Evolutionary conservation across 2,329 filamentous ascomycete genomes (phyloP).

Genomic region (Ascochyta viciae-villosae): DNA sequence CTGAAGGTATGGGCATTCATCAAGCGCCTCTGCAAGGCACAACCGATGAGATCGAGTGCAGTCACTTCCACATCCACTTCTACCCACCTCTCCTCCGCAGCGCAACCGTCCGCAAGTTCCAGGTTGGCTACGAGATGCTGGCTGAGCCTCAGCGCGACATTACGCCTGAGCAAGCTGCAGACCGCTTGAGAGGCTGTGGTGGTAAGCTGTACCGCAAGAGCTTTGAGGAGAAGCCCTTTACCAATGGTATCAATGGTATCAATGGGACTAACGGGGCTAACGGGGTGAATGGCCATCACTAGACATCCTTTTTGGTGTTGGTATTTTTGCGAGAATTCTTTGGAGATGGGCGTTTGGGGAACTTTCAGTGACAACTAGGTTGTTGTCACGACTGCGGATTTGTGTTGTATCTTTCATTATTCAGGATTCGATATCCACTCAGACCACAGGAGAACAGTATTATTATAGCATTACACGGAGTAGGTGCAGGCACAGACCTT

Average conservation of each 20-base stretch:
- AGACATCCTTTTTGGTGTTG: neutral
- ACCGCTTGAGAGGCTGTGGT: constrained; percentile 74
- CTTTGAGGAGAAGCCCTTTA: constrained; percentile 21
- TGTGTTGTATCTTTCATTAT: constrained; percentile 1
- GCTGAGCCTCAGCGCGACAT: constrained; percentile 98
- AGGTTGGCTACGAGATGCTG: constrained; percentile 96
- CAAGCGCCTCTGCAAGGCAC: constrained; percentile 88
- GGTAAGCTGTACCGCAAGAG: constrained; percentile 83
- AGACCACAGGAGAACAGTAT: neutral
- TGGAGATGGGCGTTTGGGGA: constrained; percentile 7
- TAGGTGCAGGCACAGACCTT: neutral
- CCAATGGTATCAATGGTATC: constrained; percentile 23
- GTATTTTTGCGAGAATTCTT: neutral
- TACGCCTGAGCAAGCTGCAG: constrained; percentile 92
- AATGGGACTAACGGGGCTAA: constrained; percentile 24
- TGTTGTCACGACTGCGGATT: neutral
- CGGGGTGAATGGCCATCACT: constrained; percentile 24
- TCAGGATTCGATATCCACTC: neutral
- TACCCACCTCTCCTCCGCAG: constrained; percentile 92
- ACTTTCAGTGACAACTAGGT: neutral
- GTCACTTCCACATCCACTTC: constrained; percentile 96
- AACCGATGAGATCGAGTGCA: constrained; percentile 82
- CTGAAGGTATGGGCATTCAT: constrained; percentile 83
- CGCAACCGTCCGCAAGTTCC: constrained; percentile 92
- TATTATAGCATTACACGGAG: constrained; percentile 9